These are phyloP conservation scores for Nemophila menziesii DNA, from an alignment of 257 asterid genomes.

Conservation along the genomic window DNA sequence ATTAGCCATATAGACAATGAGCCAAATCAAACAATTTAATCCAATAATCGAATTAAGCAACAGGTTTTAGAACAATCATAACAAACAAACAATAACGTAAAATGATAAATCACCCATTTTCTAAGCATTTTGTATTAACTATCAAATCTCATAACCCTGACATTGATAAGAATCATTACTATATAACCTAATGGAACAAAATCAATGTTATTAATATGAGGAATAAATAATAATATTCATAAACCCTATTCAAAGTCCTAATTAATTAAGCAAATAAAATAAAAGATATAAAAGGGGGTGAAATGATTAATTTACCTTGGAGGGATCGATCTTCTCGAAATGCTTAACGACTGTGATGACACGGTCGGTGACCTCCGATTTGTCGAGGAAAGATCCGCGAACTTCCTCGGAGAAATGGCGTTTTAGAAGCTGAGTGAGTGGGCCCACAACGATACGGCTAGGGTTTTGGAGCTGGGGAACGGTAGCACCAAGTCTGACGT, in stretches of 20 bases:
- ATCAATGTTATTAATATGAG: too few species aligned
- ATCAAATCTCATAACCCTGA: neutral
- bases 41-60: neutral
- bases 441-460: slow-evolving; percentile 17
- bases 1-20: neutral
- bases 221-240: neutral
- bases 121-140: neutral
- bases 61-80: neutral
- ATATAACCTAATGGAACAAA: too few species aligned
- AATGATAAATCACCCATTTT: neutral
- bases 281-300: neutral
- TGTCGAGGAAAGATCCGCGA: slow-evolving; percentile 72
- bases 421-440: slow-evolving; percentile 28
- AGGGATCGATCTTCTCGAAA: slow-evolving; percentile 72
- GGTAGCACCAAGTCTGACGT: slow-evolving; percentile 16
- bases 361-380: slow-evolving; percentile 76
- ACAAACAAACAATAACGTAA: neutral
- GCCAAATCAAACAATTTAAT: neutral
- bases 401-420: slow-evolving; percentile 60
- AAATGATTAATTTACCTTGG: slow-evolving; percentile 31
- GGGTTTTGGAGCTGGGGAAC: slow-evolving; percentile 24
- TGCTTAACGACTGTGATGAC: slow-evolving; percentile 53
- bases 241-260: neutral
- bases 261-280: neutral
- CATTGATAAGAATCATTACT: too few species aligned